Conservation (phyloP, 176 grass and related monocot species). For the Guadua angustifolia region DNA sequence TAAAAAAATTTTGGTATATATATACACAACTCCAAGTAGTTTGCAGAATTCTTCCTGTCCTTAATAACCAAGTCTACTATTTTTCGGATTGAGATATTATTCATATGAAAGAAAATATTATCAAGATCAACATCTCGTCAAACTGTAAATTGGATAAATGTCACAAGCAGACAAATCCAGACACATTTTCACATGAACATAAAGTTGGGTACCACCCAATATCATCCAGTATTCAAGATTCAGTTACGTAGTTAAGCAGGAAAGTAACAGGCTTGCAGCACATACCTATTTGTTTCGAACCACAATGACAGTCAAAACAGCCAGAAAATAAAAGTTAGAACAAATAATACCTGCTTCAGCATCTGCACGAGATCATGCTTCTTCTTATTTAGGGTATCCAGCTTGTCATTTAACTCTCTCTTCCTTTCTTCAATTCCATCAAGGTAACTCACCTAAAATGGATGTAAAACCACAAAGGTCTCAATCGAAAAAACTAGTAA, state of each 20-base stretch:
- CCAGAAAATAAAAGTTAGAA: constrained; percentile 4
- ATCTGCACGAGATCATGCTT: constrained; percentile 98
- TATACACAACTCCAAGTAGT: constrained; percentile 1
- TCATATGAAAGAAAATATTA: neutral
- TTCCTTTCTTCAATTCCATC: constrained; percentile 64
- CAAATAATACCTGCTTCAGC: constrained; percentile 87
- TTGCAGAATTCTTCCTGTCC: neutral
- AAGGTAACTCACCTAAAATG: constrained; percentile 47
- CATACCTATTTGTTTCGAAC: constrained; percentile 5
- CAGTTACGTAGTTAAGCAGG: neutral
- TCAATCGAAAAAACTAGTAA: constrained; percentile 6
- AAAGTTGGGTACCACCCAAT: neutral
- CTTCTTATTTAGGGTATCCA: constrained; percentile 76
- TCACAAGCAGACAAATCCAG: neutral
- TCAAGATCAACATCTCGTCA: neutral
- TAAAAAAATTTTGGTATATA: neutral
- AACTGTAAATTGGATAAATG: neutral
- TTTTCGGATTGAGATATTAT: neutral
- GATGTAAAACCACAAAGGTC: neutral
- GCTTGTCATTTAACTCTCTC: constrained; percentile 67
- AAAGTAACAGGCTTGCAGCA: neutral
- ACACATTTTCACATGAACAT: constrained; percentile 28
- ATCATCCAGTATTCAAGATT: constrained; percentile 14
- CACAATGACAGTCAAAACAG: neutral
- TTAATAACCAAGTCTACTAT: neutral